A percentile compares a stretch with the other conserved stretches of the same genome.
These are phyloP conservation scores for Aspergillus mulundensis DNA, from an alignment of 495 filamentous ascomycete species.

Conservation along the genomic window DNA sequence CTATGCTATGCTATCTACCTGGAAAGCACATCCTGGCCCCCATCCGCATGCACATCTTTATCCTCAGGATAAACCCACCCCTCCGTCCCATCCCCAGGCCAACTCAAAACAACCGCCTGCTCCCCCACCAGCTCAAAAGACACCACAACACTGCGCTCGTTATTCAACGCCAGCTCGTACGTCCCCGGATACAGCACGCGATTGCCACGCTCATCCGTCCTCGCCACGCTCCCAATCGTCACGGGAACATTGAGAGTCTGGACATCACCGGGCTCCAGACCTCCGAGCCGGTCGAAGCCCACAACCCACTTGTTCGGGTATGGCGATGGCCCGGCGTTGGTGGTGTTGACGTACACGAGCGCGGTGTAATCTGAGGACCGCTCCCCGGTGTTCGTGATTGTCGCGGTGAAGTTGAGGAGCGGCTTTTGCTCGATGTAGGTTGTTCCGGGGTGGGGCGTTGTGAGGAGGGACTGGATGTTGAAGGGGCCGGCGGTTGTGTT, in stretches of 20 bases:
- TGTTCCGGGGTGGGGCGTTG: constrained; percentile 22
- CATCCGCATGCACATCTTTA: neutral
- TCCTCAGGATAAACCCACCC: neutral
- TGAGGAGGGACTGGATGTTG: constrained; percentile 28
- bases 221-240: constrained; percentile 54
- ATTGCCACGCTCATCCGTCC: constrained; percentile 56
- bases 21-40: neutral
- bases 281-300: constrained; percentile 51
- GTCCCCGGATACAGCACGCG: constrained; percentile 61
- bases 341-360: constrained; percentile 52
- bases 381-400: constrained; percentile 51
- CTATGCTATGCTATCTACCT: neutral
- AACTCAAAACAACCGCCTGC: constrained; percentile 26
- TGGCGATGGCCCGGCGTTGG: constrained; percentile 51
- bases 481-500: constrained; percentile 6
- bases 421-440: constrained; percentile 32
- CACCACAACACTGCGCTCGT: constrained; percentile 28
- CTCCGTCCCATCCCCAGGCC: constrained; percentile 24
- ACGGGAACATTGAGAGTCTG: constrained; percentile 41
- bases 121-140: constrained; percentile 31
- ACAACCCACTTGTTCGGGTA: constrained; percentile 62
- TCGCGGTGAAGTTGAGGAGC: constrained; percentile 42
- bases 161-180: constrained; percentile 58
- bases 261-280: constrained; percentile 36
- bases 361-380: constrained; percentile 56